Base-by-base conservation (phyloP, 305 asterid species). In the Vinca major region DNA sequence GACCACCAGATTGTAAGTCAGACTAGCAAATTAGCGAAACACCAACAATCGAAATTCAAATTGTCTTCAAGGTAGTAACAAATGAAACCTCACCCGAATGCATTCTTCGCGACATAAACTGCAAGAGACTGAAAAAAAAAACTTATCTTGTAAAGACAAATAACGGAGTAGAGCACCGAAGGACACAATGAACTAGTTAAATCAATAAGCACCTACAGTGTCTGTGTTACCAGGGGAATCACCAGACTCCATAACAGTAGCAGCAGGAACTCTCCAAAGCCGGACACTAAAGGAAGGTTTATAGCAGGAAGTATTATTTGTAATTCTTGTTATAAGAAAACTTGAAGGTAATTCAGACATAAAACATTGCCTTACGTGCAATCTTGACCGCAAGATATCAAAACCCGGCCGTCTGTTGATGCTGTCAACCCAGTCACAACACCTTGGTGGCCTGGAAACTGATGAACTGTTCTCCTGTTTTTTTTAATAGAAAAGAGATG, bases 391-490 rank as follows among this genome's bases (percentile, higher is more conserved):
- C 98, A 92, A 53, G 98, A 90, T 54, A 92, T 92, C 78, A 92
- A 86, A 69, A 80, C 70, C 57, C 79, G 83, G 11, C 98, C 98
- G 78, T 90, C 96, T 7, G 97, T 87, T 70, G 98, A 92, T 61
- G 78, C 94, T 14, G 97, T 73, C 71, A 92, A 79, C 76, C 98
- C 98, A 49, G 79, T 79, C 52, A 92, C 96, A 14, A 95, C 94
- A 70, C 96, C 96, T 83, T 87, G 90, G 84, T 93, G 98, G 65
- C 98, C 98, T 76, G 96, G 86, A 85, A 90, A 93, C 80, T 83
- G 95, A 77, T 92, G 73, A 48, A 90, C 89, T 37, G 95, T 89
- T 78, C 80, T 84, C 80, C 98, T 90, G 70, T 65, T 65, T 51
- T 45, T 53, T 48, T 26, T 40, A 12, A 39, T 2, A 36, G 11